Evolutionary conservation across 495 filamentous ascomycete species (phyloP), one percentile per base, ranked within the genome.

Genomic region (Collariella sp.): DNA sequence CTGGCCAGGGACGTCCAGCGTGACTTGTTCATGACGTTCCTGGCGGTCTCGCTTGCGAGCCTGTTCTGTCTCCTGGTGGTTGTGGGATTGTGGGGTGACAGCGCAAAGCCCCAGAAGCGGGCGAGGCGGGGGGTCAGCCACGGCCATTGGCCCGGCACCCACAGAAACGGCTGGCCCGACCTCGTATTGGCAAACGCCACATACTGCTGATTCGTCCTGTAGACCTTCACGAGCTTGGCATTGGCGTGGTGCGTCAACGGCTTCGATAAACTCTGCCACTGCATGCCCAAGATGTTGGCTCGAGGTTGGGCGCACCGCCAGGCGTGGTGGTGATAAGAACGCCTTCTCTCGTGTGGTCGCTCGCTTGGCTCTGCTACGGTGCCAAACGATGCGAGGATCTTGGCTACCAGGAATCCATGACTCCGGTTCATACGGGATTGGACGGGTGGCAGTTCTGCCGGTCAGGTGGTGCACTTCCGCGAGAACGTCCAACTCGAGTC

Each of bases 181-280:
- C 51, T 54, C 51, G 51, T 54, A 54, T 54, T 40, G 5, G 12
- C 2, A 35, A 7, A n/a, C 51, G 51, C 51, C 51, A 53, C 51
- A 31, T 10, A 7, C 5, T 20, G 24, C n/a, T 50, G 38, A 51
- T 51, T 51, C 36, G 48, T 16, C 38, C 7, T 16, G 10, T 3
- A 9, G 20, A 22, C 4, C 31, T 31, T 20, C 19, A 33, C 2
- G 12, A 10, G 20, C 43, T 54, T 54, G 51, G 51, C 51, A 47
- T 45, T 39, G 41, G 36, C 42, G 33, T 36, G 9, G 5, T 53
- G 50, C 48, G 41, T 35, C n/a, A 50, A 50, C 48, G 48, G 48
- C 34, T 16, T n/a, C 18, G 46, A 38, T 1, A 7, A 7, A 13
- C 19, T 13, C 12, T 31, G 46, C 16, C 18, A 23, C 16, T 48